phyloP scores from a whole-genome alignment of 352 stramenopile species.

The Pythium apleroticum region DNA sequence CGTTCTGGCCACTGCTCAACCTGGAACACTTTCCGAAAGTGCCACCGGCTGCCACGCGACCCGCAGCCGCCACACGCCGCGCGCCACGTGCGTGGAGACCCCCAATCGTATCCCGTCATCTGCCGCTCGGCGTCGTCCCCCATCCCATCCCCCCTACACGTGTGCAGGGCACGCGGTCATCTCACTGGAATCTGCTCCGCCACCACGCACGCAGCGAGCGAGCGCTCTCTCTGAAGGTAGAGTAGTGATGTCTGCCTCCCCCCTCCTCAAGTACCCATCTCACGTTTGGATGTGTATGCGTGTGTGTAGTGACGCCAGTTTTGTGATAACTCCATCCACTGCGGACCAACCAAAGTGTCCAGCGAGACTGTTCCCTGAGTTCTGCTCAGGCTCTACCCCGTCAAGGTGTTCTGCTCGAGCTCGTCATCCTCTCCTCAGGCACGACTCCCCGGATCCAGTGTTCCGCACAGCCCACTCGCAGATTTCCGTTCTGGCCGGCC shows the following conservation, averaged over 20 bases:
- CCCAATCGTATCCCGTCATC: slow-evolving; percentile 2
- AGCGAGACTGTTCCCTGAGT: neutral
- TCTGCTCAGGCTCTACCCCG: slow-evolving; percentile 3
- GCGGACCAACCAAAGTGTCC: neutral
- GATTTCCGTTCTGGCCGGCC: slow-evolving; percentile 11
- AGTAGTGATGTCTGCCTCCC: too few relatives aligned
- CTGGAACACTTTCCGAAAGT: slow-evolving; percentile 23
- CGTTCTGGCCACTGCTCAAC: neutral
- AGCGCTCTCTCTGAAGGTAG: neutral
- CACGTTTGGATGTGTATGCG: too few relatives aligned
- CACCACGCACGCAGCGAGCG: neutral
- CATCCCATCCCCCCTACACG: neutral
- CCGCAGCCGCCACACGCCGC: neutral
- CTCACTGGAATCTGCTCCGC: neutral
- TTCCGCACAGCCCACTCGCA: slow-evolving; percentile 5
- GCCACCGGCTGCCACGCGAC: slow-evolving; percentile 15
- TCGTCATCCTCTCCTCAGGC: neutral
- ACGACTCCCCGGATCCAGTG: neutral
- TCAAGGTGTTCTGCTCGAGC: slow-evolving; percentile 8
- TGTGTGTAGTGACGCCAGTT: neutral
- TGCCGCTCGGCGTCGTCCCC: neutral
- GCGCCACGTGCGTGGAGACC: neutral
- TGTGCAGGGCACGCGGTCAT: neutral
- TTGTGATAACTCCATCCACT: neutral
- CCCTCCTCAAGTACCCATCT: too few relatives aligned